Percentiles rank a stretch among this genome's conserved stretches.
These are phyloP conservation scores for Priceomyces melissophilus DNA, from an alignment of 805 yeast species.

Conservation along the genomic window DNA sequence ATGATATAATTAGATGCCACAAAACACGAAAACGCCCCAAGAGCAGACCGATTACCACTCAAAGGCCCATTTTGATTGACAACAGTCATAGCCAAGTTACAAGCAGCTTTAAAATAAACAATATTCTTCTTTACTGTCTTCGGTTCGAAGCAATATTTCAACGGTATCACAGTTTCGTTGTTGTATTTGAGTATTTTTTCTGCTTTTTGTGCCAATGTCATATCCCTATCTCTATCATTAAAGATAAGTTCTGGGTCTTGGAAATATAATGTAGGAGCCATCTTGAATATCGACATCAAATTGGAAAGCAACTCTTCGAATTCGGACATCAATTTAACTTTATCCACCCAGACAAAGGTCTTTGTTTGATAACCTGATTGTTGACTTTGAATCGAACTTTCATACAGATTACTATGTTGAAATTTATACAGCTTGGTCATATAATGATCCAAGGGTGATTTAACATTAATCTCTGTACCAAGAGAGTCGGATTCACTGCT, in stretches of 20 bases:
- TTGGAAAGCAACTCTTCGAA: conserved; percentile 32
- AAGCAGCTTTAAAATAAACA: conserved; percentile 31
- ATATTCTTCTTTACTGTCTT: conserved; percentile 13
- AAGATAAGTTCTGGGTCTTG: conserved; percentile 23
- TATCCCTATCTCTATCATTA: conserved; percentile 11
- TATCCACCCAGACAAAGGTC: conserved; percentile 1
- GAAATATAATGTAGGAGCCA: conserved; percentile 32
- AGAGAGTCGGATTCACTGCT: conserved; percentile 10
- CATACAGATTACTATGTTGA: conserved; percentile 1
- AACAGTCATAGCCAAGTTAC: conserved; percentile 28
- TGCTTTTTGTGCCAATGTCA: conserved; percentile 12
- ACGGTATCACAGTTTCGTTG: conserved; percentile 23
- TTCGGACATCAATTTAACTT: conserved; percentile 6
- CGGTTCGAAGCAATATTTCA: conserved; percentile 21
- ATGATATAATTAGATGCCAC: conserved; percentile 28
- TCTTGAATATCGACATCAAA: conserved; percentile 28
- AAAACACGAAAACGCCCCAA: conserved; percentile 25
- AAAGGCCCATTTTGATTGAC: conserved; percentile 17
- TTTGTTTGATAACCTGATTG: conserved; percentile 1
- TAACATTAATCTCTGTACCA: conserved; percentile 4
- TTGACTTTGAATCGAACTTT: background rate
- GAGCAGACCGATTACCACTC: conserved; percentile 15
- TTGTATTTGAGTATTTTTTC: conserved; percentile 15
- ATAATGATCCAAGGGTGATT: conserved; percentile 18
- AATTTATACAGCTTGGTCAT: conserved; percentile 3